Conservation (phyloP, 768 basidiomycete species). For the Boletus edulis region DNA sequence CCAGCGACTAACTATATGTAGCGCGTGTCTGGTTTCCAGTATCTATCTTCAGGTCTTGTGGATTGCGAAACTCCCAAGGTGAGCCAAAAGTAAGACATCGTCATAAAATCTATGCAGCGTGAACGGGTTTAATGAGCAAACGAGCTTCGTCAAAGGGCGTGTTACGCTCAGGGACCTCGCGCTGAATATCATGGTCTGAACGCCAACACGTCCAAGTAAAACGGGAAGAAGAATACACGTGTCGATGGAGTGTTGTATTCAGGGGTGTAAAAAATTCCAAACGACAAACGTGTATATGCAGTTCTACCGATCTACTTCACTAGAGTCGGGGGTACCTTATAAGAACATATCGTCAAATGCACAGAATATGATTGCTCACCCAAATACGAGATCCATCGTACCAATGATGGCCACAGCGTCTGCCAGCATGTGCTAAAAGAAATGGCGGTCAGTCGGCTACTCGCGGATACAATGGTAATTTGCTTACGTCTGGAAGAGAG, state of each 20-base stretch:
- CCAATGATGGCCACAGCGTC: slow-evolving; percentile 98
- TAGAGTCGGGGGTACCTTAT: not conserved
- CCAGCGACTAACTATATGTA: no score
- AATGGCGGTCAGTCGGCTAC: slow-evolving; percentile 12
- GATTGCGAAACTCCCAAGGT: no score
- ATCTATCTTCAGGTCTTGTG: no score
- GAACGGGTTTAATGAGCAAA: no score
- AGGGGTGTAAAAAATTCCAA: not conserved
- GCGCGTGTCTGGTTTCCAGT: no score
- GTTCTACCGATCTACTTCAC: slow-evolving; percentile 34
- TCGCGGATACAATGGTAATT: not conserved
- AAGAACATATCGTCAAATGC: not conserved
- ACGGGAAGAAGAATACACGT: no score
- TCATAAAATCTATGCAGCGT: no score
- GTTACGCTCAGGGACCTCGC: no score
- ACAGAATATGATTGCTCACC: slow-evolving; percentile 49
- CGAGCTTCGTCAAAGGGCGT: no score
- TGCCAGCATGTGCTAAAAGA: slow-evolving; percentile 76
- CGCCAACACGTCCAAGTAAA: no score
- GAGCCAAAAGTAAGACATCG: no score
- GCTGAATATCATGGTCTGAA: no score
- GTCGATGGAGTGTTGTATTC: slow-evolving; percentile 8
- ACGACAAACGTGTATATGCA: slow-evolving; percentile 4
- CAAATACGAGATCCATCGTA: slow-evolving; percentile 98
- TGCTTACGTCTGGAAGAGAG: slow-evolving; percentile 37